Conservation (phyloP, 116 monocot genomes). For the Posidonia oceanica region DNA sequence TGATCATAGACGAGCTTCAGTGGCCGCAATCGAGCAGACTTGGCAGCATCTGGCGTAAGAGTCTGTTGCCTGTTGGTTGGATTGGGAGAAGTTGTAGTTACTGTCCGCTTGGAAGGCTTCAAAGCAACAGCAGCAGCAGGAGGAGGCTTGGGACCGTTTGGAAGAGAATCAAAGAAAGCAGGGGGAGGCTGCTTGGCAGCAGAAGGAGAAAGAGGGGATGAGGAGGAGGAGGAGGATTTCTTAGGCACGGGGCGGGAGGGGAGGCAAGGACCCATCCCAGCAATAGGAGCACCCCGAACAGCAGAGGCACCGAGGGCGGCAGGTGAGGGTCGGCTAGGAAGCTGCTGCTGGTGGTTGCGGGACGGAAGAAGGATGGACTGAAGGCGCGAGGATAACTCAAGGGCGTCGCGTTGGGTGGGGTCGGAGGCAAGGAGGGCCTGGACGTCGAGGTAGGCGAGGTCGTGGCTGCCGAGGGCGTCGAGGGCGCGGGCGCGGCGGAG, state of each 20-base stretch:
- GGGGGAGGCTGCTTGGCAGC: background rate
- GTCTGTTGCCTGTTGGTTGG: background rate
- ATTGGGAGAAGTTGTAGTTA: background rate
- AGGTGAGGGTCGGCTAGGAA: constrained; percentile 51
- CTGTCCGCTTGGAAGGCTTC: background rate
- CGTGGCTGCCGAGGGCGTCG: constrained; percentile 54
- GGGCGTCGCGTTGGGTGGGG: constrained; percentile 50
- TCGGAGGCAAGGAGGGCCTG: constrained; percentile 44
- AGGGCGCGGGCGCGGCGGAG: constrained; percentile 83
- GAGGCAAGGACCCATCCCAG: constrained; percentile 76
- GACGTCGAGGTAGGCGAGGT: constrained; percentile 64
- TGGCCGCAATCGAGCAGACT: constrained; percentile 28
- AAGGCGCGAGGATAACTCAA: constrained; percentile 21
- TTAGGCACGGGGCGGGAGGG: constrained; percentile 54
- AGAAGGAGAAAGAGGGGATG: constrained; percentile 2
- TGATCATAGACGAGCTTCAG: constrained; percentile 95
- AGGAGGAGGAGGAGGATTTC: constrained; percentile 33
- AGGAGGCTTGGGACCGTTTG: background rate
- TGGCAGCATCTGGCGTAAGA: too few relatives aligned
- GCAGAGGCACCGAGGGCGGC: constrained; percentile 64
- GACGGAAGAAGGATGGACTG: background rate
- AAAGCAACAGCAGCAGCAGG: background rate
- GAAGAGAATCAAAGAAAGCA: background rate
- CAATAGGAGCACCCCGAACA: constrained; percentile 46
- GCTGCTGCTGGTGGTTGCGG: constrained; percentile 6